Conservation (phyloP, 2,329 filamentous ascomycete species). For the Colletotrichum sp. region DNA sequence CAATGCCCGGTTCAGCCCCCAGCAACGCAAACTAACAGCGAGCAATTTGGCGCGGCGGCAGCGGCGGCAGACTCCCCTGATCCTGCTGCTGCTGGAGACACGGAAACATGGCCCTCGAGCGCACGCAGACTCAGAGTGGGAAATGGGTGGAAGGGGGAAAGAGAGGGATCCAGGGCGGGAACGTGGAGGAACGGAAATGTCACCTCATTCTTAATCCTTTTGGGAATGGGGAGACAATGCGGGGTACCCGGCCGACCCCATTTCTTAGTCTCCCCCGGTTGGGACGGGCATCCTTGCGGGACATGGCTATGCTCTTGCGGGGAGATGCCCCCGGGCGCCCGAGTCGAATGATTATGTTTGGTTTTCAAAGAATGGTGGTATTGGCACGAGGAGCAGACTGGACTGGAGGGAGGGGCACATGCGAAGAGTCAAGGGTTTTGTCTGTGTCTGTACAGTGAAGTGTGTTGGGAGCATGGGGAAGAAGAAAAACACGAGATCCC, state of each 20-base stretch:
- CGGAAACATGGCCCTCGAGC: slow-evolving; percentile 13
- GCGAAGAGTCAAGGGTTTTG: neutral
- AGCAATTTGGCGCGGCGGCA: slow-evolving; percentile 1
- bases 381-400: neutral
- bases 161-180: neutral
- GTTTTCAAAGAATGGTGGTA: neutral
- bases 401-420: neutral
- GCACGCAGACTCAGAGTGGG: neutral
- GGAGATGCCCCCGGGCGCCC: neutral
- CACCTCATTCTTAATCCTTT: slow-evolving; percentile 20
- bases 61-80: slow-evolving; percentile 7
- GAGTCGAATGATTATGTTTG: neutral
- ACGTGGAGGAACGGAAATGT: slow-evolving; percentile 16
- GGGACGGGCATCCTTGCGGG: neutral
- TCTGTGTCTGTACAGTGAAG: neutral
- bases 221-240: slow-evolving; percentile 14
- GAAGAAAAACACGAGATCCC: neutral
- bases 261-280: neutral
- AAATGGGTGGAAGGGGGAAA: neutral
- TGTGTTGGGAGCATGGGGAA: neutral
- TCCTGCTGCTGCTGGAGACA: slow-evolving; percentile 12
- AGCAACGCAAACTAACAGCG: neutral
- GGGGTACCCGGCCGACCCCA: slow-evolving; percentile 9
- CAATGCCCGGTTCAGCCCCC: neutral
- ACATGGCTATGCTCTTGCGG: neutral